phyloP scores from a whole-genome alignment of 2,329 filamentous ascomycete species.

The Alternaria longipes region DNA sequence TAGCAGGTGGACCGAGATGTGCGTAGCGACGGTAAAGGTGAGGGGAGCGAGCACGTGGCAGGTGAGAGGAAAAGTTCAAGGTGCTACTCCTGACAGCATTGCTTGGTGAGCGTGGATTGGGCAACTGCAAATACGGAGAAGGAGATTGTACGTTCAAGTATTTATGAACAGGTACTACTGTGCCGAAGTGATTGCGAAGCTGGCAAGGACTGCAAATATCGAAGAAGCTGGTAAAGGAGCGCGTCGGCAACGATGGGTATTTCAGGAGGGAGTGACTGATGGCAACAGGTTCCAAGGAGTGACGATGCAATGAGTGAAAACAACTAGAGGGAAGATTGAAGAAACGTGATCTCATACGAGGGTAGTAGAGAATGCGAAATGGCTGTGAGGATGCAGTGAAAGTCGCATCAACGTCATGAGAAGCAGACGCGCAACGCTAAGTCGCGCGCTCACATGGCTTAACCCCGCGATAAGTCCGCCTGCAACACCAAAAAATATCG shows the following conservation, averaged over 20 bases:
- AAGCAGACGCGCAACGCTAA: constrained; percentile 15
- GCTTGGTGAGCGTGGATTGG: not conserved
- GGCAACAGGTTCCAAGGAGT: not conserved
- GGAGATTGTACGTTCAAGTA: not conserved
- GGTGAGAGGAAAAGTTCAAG: constrained; percentile 13
- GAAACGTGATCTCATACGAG: constrained; percentile 1
- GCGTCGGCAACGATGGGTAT: constrained; percentile 2
- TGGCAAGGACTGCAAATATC: constrained; percentile 1
- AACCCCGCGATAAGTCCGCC: constrained; percentile 31
- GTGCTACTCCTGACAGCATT: constrained; percentile 1
- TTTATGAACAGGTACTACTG: not conserved
- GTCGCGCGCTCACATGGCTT: constrained; percentile 33
- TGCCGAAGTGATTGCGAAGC: not conserved
- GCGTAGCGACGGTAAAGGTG: constrained; percentile 13
- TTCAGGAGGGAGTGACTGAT: constrained; percentile 4
- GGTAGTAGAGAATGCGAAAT: not conserved
- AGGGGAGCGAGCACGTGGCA: not conserved
- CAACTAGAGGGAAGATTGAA: not conserved
- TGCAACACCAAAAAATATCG: constrained; percentile 35
- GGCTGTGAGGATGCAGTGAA: not conserved
- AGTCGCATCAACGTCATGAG: constrained; percentile 10
- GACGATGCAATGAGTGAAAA: not conserved
- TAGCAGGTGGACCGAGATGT: not conserved
- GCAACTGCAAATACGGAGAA: not conserved
- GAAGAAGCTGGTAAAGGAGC: not conserved